phyloP scores from a whole-genome alignment of 176 grass and related monocot genomes.

The Zizania latifolia region DNA sequence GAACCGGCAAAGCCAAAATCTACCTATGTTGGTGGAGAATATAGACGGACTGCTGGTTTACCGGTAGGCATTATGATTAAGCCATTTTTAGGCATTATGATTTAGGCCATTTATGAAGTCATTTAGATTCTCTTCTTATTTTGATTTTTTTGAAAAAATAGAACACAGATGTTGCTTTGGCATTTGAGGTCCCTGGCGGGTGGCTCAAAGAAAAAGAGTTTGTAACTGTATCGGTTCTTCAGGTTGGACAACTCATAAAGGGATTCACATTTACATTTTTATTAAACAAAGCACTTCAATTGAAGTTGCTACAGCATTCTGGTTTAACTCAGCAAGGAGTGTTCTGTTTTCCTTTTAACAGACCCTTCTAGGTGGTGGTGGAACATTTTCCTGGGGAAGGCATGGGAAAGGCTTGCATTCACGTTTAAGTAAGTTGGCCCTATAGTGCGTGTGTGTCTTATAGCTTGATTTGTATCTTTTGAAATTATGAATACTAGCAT shows the following conservation, averaged over 20 bases:
- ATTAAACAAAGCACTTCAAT: neutral
- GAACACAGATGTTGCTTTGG: constrained; percentile 80
- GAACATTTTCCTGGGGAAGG: constrained; percentile 70
- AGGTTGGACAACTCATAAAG: constrained; percentile 35
- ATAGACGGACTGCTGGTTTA: constrained; percentile 62
- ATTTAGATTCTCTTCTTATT: constrained; percentile 15
- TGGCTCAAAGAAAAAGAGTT: constrained; percentile 84
- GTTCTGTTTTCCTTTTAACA: constrained; percentile 18
- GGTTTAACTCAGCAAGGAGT: neutral
- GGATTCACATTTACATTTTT: constrained; percentile 4
- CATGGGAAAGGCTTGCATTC: constrained; percentile 84
- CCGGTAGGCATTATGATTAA: constrained; percentile 40
- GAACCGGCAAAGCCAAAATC: constrained; percentile 58
- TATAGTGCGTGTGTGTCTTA: neutral
- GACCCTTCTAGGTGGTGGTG: constrained; percentile 87
- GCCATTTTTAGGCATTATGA: neutral
- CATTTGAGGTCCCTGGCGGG: constrained; percentile 90
- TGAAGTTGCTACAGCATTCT: neutral
- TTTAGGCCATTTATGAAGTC: constrained; percentile 9
- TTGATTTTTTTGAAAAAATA: constrained; percentile 22
- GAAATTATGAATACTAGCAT: neutral
- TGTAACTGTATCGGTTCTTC: constrained; percentile 62
- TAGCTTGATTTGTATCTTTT: neutral
- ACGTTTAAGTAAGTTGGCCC: constrained; percentile 47
- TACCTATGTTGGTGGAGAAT: constrained; percentile 79